These are phyloP conservation scores for Coemansia reversa DNA, from an alignment of 192 early-diverging fungal species.

Conservation along the genomic window DNA sequence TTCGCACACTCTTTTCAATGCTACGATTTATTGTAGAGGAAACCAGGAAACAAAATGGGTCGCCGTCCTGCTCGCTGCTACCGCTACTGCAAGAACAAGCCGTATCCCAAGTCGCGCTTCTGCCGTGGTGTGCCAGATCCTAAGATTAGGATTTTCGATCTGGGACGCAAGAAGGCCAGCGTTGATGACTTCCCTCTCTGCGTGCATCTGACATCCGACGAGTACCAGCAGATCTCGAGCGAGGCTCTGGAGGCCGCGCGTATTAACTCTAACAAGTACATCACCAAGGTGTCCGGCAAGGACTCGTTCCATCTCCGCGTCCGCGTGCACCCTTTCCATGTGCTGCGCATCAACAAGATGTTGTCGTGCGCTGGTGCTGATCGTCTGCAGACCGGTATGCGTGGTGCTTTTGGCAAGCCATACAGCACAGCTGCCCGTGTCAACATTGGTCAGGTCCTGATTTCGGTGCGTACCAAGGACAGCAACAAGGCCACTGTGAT, in stretches of 20 bases:
- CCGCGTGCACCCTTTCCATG: slow-evolving; percentile 98
- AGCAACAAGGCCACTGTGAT: slow-evolving; percentile 88
- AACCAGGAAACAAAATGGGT: slow-evolving; percentile 61
- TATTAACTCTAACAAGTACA: slow-evolving; percentile 98
- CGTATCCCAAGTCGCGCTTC: slow-evolving; percentile 96
- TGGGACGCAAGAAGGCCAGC: slow-evolving; percentile 92
- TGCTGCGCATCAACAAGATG: slow-evolving; percentile 99
- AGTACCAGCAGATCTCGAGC: slow-evolving; percentile 96
- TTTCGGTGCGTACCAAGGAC: slow-evolving; percentile 96
- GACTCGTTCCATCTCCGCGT: slow-evolving; percentile 99
- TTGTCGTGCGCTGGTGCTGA: slow-evolving; percentile 99
- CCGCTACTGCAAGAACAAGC: slow-evolving; percentile 99
- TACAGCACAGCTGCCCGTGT: slow-evolving; percentile 93
- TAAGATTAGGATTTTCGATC: slow-evolving; percentile 95
- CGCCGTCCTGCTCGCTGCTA: slow-evolving; percentile 97
- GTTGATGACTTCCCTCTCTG: slow-evolving; percentile 98
- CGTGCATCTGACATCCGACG: slow-evolving; percentile 94
- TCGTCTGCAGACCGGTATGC: slow-evolving; percentile 98
- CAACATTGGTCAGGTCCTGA: slow-evolving; percentile 96
- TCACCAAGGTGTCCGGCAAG: slow-evolving; percentile 94
- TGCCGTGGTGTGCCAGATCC: slow-evolving; percentile 98
- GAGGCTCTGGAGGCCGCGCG: slow-evolving; percentile 98
- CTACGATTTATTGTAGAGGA: no score
- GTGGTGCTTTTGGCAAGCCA: slow-evolving; percentile 99
- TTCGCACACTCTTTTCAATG: no score